Conservation (phyloP, 345 rosid genomes). For the Hirschfeldia incana region DNA sequence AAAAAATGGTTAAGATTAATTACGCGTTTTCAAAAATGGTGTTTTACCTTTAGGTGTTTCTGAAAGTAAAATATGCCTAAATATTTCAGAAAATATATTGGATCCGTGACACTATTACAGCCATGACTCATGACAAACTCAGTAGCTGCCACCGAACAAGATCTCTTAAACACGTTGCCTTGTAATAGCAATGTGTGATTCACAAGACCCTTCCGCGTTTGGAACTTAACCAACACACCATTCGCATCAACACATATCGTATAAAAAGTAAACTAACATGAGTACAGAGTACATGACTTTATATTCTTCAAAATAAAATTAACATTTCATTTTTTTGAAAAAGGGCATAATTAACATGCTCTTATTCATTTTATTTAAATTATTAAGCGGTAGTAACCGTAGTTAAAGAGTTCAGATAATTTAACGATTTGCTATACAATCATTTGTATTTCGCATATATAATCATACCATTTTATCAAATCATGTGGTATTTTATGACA, state of each 20-base stretch:
- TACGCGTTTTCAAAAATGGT: not conserved
- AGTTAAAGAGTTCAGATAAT: not conserved
- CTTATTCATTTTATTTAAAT: too few relatives aligned
- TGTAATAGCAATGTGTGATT: not conserved
- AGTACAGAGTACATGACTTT: too few relatives aligned
- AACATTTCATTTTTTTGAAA: too few relatives aligned
- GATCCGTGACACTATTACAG: conserved; percentile 23
- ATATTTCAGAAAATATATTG: not conserved
- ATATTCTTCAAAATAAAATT: too few relatives aligned
- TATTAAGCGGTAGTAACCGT: not conserved
- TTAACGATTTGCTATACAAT: not conserved
- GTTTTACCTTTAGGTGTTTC: not conserved
- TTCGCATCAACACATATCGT: not conserved
- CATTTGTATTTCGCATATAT: not conserved
- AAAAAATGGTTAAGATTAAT: not conserved
- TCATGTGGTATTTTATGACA: not conserved
- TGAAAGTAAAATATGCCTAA: too few relatives aligned
- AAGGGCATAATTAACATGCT: too few relatives aligned
- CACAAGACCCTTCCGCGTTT: conserved; percentile 15
- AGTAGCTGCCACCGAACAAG: conserved; percentile 29
- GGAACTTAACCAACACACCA: conserved; percentile 7
- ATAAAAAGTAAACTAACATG: not conserved
- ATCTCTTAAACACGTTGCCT: conserved; percentile 25
- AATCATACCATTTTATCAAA: not conserved
- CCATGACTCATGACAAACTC: conserved; percentile 6